Evolutionary conservation across 495 filamentous ascomycete species (phyloP).

Genomic region (Elaphomyces granulatus): DNA sequence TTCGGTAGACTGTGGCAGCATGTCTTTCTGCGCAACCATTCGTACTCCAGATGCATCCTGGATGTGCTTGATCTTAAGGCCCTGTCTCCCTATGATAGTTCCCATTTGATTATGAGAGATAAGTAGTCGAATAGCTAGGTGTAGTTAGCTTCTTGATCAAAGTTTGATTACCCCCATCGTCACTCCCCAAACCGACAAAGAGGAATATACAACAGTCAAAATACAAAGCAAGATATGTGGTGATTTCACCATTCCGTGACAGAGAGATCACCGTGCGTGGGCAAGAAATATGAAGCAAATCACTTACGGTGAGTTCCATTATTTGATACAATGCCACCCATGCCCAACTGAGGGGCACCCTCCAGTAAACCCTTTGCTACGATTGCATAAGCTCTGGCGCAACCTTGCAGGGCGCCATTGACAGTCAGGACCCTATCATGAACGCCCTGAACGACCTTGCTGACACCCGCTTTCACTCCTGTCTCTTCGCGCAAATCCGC

Average conservation of each 20-base stretch:
- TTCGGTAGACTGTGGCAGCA: conserved; percentile 98
- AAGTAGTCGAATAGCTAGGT: conserved; percentile 81
- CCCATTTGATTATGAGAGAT: conserved; percentile 99
- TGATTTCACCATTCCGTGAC: too few species aligned
- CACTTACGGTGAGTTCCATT: conserved; percentile 89
- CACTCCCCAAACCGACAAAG: too few species aligned
- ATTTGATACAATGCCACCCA: conserved; percentile 72
- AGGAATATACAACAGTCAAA: conserved; percentile 17
- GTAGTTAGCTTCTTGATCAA: too few species aligned
- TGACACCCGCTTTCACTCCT: conserved; percentile 92
- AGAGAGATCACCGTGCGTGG: too few species aligned
- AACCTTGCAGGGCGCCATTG: conserved; percentile 70
- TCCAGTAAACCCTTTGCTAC: conserved; percentile 85
- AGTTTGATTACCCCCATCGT: too few species aligned
- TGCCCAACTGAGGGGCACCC: conserved; percentile 85
- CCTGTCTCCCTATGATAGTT: conserved; percentile 92
- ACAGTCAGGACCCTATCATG: conserved; percentile 95
- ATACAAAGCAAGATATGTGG: neutral
- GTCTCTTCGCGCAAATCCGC: conserved; percentile 94
- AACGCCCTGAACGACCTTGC: conserved; percentile 94
- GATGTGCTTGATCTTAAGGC: conserved; percentile 97
- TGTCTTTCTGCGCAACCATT: conserved; percentile 99
- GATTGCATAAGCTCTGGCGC: conserved; percentile 82
- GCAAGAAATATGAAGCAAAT: too few species aligned
- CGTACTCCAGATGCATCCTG: conserved; percentile 93